Evolutionary conservation across 2,329 filamentous ascomycete species (phyloP), one percentile per base, ranked within the genome.

Genomic region (Aspergillus sp.): DNA sequence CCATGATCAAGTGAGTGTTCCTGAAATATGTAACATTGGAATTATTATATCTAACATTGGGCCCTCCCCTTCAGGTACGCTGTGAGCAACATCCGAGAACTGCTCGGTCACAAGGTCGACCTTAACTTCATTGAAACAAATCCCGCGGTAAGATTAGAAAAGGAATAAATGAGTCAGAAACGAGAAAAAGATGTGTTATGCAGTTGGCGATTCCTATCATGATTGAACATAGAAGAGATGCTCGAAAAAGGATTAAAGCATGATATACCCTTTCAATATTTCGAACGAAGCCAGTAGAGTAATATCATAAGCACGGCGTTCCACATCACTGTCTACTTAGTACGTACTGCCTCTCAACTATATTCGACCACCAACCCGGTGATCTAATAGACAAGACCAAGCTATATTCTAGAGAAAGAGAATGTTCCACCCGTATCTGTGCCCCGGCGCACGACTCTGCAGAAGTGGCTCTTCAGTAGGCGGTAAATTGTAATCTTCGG

Each of bases 51-150:
- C 58, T 62, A 51, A 66, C 51, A 20, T 18, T 45, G 15, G 17
- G 8, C 9, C 17, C 6, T 12, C 39, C 6, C n/a, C 9, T 55
- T 36, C 7, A 83, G 81, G 67, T 85, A 89, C 74, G 86, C 83
- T 68, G 91, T 91, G 60, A 90, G 85, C 69, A 97, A 97, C 76
- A 97, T 97, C 68, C 86, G 93, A 66, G 92, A 96, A 76, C 78
- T 97, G 69, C 80, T 99, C 54, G 93, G 93, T 13, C 93, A 99
- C 80, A 96, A 96, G 81, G 93, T 97, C 42, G 93, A 98, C 77
- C 78, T 98, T 71, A 87, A 87, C 70, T 97, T 97, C 79, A 92
- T 99, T 66, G 89, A 96, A 80, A 87, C 83, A 65, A 97, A 96
- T 76, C 88, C 93, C 11, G 95, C 93, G 18, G 93, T 98, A 60